Percentiles rank a stretch among this genome's conserved stretches.
phyloP scores from a whole-genome alignment of 2,329 filamentous ascomycete genomes.

The Neofusicoccum ribis region DNA sequence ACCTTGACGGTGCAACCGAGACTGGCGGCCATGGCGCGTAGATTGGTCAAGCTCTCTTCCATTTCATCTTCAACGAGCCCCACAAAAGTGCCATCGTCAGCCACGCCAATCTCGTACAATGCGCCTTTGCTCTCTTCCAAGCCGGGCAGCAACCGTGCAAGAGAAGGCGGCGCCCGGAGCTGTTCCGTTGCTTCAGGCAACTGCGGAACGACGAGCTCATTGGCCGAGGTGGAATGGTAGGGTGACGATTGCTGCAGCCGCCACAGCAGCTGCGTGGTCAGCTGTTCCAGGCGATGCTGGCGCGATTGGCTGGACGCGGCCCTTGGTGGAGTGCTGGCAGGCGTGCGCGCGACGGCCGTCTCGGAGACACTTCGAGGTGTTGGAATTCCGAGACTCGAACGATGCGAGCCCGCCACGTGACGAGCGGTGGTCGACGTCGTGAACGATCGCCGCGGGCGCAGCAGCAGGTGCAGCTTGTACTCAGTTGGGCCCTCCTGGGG shows the following conservation, averaged over 20 bases:
- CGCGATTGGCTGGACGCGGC: slow-evolving; percentile 66
- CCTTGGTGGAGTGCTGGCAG: slow-evolving; percentile 42
- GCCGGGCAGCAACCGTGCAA: slow-evolving; percentile 64
- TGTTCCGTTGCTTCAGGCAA: slow-evolving; percentile 67
- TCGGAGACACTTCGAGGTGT: slow-evolving; percentile 37
- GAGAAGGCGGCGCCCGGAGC: slow-evolving; percentile 56
- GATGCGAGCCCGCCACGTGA: slow-evolving; percentile 54
- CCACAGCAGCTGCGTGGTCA: slow-evolving; percentile 95
- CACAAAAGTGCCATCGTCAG: slow-evolving; percentile 88
- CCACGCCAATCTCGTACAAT: slow-evolving; percentile 93
- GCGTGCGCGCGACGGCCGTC: slow-evolving; percentile 31
- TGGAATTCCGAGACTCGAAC: slow-evolving; percentile 40
- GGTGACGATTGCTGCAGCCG: slow-evolving; percentile 91
- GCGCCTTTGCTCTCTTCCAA: slow-evolving; percentile 92
- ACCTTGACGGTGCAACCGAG: slow-evolving; percentile 84
- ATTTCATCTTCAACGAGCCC: slow-evolving; percentile 89
- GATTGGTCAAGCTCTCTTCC: slow-evolving; percentile 81
- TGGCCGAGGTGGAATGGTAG: slow-evolving; percentile 78
- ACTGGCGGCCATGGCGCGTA: slow-evolving; percentile 89
- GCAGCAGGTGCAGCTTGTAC: slow-evolving; percentile 89
- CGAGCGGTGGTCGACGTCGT: slow-evolving; percentile 67
- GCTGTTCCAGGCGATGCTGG: slow-evolving; percentile 81
- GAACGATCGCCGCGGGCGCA: slow-evolving; percentile 76
- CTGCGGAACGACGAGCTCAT: slow-evolving; percentile 71
- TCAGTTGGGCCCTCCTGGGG: slow-evolving; percentile 93